These are phyloP conservation scores for Neocallimastix lanati DNA, from an alignment of 192 early-diverging fungal species.

Conservation along the genomic window DNA sequence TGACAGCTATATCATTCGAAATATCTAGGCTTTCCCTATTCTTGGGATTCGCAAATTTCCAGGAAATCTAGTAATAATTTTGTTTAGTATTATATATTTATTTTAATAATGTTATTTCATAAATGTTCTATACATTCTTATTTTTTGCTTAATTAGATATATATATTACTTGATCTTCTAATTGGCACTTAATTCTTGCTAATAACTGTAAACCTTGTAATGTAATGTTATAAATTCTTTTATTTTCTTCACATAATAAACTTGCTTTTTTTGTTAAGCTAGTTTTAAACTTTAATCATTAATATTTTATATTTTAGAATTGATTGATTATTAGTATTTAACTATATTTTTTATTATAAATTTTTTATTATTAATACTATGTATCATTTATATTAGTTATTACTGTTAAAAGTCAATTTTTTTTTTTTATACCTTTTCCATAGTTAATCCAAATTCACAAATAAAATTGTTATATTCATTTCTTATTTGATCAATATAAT, in stretches of 20 bases:
- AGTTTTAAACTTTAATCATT: background rate
- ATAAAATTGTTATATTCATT: background rate
- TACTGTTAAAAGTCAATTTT: too few species aligned
- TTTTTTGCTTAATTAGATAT: background rate
- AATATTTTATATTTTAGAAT: too few species aligned
- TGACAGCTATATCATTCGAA: background rate
- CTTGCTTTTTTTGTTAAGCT: background rate
- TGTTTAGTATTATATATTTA: background rate
- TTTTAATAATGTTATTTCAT: background rate
- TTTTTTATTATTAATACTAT: too few species aligned
- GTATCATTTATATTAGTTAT: too few species aligned
- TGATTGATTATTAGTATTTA: too few species aligned
- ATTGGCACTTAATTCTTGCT: slow-evolving; percentile 6
- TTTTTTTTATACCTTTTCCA: background rate
- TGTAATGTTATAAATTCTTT: slow-evolving; percentile 9
- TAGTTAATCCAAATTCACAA: background rate
- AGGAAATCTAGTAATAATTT: slow-evolving; percentile 11
- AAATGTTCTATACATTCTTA: background rate
- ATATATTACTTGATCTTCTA: slow-evolving; percentile 17
- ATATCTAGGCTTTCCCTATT: slow-evolving; percentile 4
- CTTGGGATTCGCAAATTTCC: slow-evolving; percentile 22
- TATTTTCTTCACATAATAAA: background rate
- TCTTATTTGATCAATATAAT: slow-evolving; percentile 2
- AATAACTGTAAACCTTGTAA: slow-evolving; percentile 9
- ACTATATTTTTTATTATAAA: too few species aligned